Conservation (phyloP, 2,329 filamentous ascomycete species). For the Diaporthe sp. region DNA sequence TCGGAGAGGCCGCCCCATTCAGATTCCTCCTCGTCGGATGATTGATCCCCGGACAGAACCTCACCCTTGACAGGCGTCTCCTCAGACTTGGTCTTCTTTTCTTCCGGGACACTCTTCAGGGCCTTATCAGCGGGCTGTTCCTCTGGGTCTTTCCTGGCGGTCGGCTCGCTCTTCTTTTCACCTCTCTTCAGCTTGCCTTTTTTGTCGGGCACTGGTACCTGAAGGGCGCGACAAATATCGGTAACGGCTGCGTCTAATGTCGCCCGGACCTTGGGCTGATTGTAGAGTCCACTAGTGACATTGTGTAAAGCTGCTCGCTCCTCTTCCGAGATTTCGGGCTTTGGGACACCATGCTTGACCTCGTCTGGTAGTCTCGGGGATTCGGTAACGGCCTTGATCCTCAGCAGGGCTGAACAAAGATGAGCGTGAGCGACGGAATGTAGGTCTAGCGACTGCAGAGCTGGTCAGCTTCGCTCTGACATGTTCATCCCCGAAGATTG, state of each 20-base stretch:
- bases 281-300: conserved; percentile 70
- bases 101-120: conserved; percentile 37
- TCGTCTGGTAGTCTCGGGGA: conserved; percentile 63
- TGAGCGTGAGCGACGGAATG: conserved; percentile 69
- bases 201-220: conserved; percentile 62
- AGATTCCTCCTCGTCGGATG: conserved; percentile 48
- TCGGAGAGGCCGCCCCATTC: conserved; percentile 54
- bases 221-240: conserved; percentile 62
- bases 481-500: background rate
- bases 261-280: conserved; percentile 62
- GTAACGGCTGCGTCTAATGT: conserved; percentile 62
- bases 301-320: conserved; percentile 67
- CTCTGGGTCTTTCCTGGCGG: conserved; percentile 49
- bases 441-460: conserved; percentile 65
- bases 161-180: conserved; percentile 42
- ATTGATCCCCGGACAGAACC: conserved; percentile 43
- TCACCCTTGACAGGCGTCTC: conserved; percentile 41
- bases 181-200: conserved; percentile 50
- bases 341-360: conserved; percentile 60
- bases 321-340: conserved; percentile 64
- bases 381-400: conserved; percentile 65
- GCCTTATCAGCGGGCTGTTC: conserved; percentile 45
- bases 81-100: conserved; percentile 42
- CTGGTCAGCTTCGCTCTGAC: background rate
- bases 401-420: conserved; percentile 66